These are phyloP conservation scores for Pseudonitzschia pungens DNA, from an alignment of 108 stramenopile species.

Conservation along the genomic window DNA sequence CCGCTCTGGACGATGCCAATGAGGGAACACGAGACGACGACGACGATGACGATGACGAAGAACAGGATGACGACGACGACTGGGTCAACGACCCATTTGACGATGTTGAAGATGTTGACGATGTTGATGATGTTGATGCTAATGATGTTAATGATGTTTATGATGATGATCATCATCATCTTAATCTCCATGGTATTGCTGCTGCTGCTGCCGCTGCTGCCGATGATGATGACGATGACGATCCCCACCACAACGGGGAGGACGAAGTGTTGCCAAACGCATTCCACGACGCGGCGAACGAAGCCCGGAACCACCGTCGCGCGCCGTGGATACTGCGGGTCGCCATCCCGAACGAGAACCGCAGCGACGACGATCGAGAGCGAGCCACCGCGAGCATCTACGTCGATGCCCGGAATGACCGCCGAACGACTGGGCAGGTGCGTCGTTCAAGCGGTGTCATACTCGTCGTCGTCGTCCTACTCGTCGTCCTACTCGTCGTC, in stretches of 20 bases:
- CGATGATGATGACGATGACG: neutral
- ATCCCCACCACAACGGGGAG: no score
- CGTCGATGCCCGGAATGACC: slow-evolving; percentile 11
- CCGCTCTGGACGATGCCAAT: no score
- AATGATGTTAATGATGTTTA: neutral
- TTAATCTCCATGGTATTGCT: no score
- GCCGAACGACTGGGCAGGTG: slow-evolving; percentile 10
- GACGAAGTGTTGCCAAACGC: no score
- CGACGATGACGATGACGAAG: no score
- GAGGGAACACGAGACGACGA: no score
- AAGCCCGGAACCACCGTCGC: neutral
- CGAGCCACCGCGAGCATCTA: neutral
- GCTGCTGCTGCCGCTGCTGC: no score
- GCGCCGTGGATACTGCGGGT: slow-evolving; percentile 1
- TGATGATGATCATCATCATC: no score
- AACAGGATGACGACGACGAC: slow-evolving; percentile 8
- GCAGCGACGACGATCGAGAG: neutral
- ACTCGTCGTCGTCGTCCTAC: neutral
- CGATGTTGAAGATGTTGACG: no score
- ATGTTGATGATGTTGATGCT: neutral
- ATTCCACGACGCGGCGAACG: no score
- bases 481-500: no score
- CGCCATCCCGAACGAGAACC: neutral
- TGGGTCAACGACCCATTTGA: slow-evolving; percentile 4
- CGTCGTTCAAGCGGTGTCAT: slow-evolving; percentile 3